phyloP scores from a whole-genome alignment of 208 protist genomes.

The Wallacemonas rigidus region DNA sequence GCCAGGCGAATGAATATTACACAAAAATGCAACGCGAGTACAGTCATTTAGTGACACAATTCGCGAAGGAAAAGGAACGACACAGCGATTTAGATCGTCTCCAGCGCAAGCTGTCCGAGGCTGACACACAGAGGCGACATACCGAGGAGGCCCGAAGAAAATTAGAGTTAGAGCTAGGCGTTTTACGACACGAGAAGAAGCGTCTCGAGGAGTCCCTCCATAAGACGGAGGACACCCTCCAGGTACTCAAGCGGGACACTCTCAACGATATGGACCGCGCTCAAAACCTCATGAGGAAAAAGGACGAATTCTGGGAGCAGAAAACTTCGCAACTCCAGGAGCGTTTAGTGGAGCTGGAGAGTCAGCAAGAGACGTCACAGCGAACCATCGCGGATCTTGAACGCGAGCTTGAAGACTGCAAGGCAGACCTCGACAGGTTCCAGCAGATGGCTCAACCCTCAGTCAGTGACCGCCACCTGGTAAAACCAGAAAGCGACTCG shows the following conservation, averaged over 20 bases:
- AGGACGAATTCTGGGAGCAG: conserved; percentile 18
- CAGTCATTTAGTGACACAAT: conserved; percentile 63
- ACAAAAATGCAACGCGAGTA: conserved; percentile 81
- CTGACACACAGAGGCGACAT: conserved; percentile 6
- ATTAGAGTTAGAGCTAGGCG: conserved; percentile 5
- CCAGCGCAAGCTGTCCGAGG: conserved; percentile 4
- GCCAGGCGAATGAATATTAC: conserved; percentile 43
- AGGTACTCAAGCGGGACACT: conserved; percentile 16
- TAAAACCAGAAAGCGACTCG: conserved; percentile 17
- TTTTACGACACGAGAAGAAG: conserved; percentile 15
- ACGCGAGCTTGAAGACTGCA: conserved; percentile 13
- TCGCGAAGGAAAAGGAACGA: conserved; percentile 15
- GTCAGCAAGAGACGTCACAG: conserved; percentile 3
- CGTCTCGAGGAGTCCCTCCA: conserved; percentile 14
- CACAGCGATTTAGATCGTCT: conserved; percentile 12
- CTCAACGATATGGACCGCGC: conserved; percentile 18
- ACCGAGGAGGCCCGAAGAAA: conserved; percentile 4
- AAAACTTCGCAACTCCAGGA: conserved; percentile 6
- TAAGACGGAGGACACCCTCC: conserved; percentile 10
- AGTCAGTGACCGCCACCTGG: not conserved
- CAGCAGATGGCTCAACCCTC: conserved; percentile 3
- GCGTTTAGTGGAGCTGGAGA: conserved; percentile 2
- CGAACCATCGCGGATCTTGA: conserved; percentile 8
- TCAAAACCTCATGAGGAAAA: conserved; percentile 13
- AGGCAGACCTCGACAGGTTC: not conserved